Percentiles rank a stretch among this genome's conserved stretches.
phyloP scores from a whole-genome alignment of 257 asterid species.

The Verbena officinalis region DNA sequence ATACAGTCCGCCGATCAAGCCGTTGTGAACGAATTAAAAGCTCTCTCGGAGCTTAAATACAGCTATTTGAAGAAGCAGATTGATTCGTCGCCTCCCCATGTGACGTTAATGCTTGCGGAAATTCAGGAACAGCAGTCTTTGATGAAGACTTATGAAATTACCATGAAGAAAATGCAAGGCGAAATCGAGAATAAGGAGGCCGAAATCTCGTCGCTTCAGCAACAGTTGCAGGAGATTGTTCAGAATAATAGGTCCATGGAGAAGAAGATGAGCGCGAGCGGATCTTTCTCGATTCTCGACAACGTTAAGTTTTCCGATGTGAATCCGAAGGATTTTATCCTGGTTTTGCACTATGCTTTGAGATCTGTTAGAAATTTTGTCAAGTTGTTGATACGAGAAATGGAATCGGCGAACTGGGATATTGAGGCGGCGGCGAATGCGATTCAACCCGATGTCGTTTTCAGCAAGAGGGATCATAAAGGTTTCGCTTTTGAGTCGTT shows the following conservation, averaged over 20 bases:
- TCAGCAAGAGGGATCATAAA: constrained; percentile 52
- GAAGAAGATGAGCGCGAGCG: constrained; percentile 73
- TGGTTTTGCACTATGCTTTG: constrained; percentile 63
- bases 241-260: constrained; percentile 57
- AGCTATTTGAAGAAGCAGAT: constrained; percentile 66
- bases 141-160: constrained; percentile 92
- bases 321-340: constrained; percentile 60
- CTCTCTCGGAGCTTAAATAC: constrained; percentile 77
- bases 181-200: constrained; percentile 63
- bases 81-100: constrained; percentile 90
- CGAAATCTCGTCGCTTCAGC: constrained; percentile 31
- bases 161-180: constrained; percentile 90
- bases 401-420: constrained; percentile 90
- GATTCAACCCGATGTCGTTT: constrained; percentile 50
- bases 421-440: constrained; percentile 74
- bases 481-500: constrained; percentile 84
- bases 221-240: constrained; percentile 33
- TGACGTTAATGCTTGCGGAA: constrained; percentile 86
- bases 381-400: constrained; percentile 63
- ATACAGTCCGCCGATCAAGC: constrained; percentile 81
- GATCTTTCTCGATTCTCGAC: constrained; percentile 78
- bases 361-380: constrained; percentile 76
- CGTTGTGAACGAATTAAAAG: constrained; percentile 77
- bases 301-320: constrained; percentile 49
- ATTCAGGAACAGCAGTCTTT: constrained; percentile 92